Percentiles rank a stretch among this genome's conserved stretches.
Evolutionary conservation across 495 filamentous ascomycete species (phyloP).

Genomic region (Penicillium fimorum): DNA sequence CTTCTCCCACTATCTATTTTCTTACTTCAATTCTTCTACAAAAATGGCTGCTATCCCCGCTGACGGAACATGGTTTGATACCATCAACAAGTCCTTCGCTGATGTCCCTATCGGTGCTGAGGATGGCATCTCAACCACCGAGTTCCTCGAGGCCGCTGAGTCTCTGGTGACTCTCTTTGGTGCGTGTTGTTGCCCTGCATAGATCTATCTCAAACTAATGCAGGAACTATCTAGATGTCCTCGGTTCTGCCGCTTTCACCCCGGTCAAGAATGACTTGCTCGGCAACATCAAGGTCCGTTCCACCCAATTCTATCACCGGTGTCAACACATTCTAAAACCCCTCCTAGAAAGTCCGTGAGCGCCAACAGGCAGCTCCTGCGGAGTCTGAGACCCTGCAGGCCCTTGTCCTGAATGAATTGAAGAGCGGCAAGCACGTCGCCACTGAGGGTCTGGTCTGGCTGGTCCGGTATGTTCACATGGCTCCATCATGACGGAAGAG

Average conservation of each 20-base stretch:
- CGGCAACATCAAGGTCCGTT: constrained; percentile 83
- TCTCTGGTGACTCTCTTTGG: constrained; percentile 83
- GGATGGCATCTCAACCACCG: constrained; percentile 73
- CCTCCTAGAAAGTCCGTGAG: constrained; percentile 79
- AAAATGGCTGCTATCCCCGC: constrained; percentile 47
- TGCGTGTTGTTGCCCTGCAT: constrained; percentile 39
- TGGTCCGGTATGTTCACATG: constrained; percentile 65
- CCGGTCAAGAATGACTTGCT: constrained; percentile 88
- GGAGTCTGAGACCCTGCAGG: constrained; percentile 77
- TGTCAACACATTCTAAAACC: constrained; percentile 14
- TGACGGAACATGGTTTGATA: constrained; percentile 79
- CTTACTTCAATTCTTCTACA: constrained; percentile 2
- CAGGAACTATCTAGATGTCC: constrained; percentile 56
- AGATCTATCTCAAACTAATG: constrained; percentile 6
- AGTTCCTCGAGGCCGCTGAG: constrained; percentile 91
- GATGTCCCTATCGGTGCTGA: constrained; percentile 71
- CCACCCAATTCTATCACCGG: constrained; percentile 9
- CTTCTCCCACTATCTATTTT: constrained; percentile 14
- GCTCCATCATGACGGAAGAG: constrained; percentile 6
- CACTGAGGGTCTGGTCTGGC: constrained; percentile 87
- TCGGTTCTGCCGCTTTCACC: constrained; percentile 78
- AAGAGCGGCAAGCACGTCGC: constrained; percentile 83
- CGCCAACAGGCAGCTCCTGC: constrained; percentile 72
- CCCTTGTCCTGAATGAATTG: constrained; percentile 79
- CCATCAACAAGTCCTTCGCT: constrained; percentile 75